Percentiles rank a stretch among this genome's conserved stretches.
Evolutionary conservation across 2,329 filamentous ascomycete genomes (phyloP).

Genomic region (Ilyonectria destructans): DNA sequence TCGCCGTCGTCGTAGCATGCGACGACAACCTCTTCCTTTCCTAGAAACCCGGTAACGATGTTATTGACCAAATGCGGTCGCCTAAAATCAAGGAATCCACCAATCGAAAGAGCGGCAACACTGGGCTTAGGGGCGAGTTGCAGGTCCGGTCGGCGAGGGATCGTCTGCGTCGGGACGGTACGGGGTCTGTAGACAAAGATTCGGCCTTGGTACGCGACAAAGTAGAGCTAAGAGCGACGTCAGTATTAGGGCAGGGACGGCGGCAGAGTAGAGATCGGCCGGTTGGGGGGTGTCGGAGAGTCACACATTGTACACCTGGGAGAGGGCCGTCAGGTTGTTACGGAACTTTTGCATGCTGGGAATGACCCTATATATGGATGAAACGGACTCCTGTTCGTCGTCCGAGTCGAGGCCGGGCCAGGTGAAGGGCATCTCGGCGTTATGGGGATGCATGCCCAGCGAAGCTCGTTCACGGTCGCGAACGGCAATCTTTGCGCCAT

Average conservation of each 20-base stretch:
- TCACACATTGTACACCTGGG: constrained; percentile 70
- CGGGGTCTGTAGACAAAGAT: constrained; percentile 72
- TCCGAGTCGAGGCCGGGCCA: constrained; percentile 51
- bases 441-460: constrained; percentile 44
- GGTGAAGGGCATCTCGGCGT: constrained; percentile 47
- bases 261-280: background rate
- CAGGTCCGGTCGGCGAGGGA: constrained; percentile 66
- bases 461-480: constrained; percentile 55
- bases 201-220: constrained; percentile 70
- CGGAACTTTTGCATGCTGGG: constrained; percentile 60
- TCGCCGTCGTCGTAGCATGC: constrained; percentile 83
- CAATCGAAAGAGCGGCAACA: constrained; percentile 57
- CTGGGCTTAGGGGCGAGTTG: constrained; percentile 64
- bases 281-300: constrained; percentile 13
- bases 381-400: constrained; percentile 37
- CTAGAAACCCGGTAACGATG: constrained; percentile 78
- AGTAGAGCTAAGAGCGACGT: constrained; percentile 66
- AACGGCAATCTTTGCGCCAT: constrained; percentile 53
- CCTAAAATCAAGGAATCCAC: constrained; percentile 68
- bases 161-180: constrained; percentile 62
- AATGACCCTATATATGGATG: constrained; percentile 51
- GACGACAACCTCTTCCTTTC: constrained; percentile 78
- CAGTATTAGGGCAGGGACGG: constrained; percentile 27
- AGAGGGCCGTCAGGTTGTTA: constrained; percentile 72
- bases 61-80: constrained; percentile 79